Evolutionary conservation across 2,329 filamentous ascomycete species (phyloP).

Genomic region (Dothidotthia symphoricarpi): DNA sequence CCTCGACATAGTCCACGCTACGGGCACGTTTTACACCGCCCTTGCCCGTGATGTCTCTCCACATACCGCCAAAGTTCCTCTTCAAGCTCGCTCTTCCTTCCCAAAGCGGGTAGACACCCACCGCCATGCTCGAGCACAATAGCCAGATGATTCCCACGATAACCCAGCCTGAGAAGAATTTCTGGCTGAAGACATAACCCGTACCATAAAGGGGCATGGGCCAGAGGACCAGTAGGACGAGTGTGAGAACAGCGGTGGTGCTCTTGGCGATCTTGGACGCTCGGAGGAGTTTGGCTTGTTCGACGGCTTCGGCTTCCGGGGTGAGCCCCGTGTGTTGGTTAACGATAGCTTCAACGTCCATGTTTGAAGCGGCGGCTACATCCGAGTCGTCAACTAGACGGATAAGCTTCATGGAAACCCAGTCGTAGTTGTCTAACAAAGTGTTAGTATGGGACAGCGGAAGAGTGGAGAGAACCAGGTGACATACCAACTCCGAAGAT

Average conservation of each 20-base stretch:
- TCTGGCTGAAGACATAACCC: slow-evolving; percentile 75
- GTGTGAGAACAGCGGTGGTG: slow-evolving; percentile 61
- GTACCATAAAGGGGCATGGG: slow-evolving; percentile 87
- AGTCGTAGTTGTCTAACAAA: slow-evolving; percentile 83
- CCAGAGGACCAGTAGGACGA: slow-evolving; percentile 77
- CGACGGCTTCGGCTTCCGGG: slow-evolving; percentile 35
- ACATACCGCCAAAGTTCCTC: slow-evolving; percentile 28
- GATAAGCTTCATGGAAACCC: slow-evolving; percentile 75
- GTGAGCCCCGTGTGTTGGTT: slow-evolving; percentile 35
- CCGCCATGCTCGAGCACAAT: slow-evolving; percentile 67
- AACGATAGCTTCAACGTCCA: slow-evolving; percentile 61
- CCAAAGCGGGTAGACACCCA: slow-evolving; percentile 77
- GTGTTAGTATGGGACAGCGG: slow-evolving; percentile 47
- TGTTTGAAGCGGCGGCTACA: slow-evolving; percentile 59
- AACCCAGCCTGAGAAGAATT: slow-evolving; percentile 81
- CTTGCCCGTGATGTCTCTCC: slow-evolving; percentile 28
- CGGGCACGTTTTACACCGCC: slow-evolving; percentile 8
- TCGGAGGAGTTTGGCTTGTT: slow-evolving; percentile 45
- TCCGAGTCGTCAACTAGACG: slow-evolving; percentile 75
- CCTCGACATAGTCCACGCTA: slow-evolving; percentile 15
- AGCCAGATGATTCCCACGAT: slow-evolving; percentile 69
- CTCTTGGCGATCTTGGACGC: slow-evolving; percentile 54
- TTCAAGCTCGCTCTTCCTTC: slow-evolving; percentile 53
- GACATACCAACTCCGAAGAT: slow-evolving; percentile 53
- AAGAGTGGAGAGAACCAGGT: background rate